Percentiles rank a stretch among this genome's conserved stretches.
Evolutionary conservation across 352 stramenopile species (phyloP).

Genomic region (Pythium oligandrum): DNA sequence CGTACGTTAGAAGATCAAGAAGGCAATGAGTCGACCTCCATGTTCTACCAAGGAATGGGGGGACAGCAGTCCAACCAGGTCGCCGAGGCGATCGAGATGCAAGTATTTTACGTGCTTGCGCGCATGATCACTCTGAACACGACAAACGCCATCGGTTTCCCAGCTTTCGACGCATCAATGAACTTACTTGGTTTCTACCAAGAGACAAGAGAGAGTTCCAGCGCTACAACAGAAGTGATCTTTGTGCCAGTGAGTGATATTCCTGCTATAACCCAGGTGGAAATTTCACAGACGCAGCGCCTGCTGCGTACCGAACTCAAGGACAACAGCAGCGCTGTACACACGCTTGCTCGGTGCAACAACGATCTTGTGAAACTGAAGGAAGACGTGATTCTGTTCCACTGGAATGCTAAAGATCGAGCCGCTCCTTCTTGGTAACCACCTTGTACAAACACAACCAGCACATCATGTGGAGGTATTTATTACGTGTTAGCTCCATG

Average conservation of each 20-base stretch:
- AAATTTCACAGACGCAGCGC: constrained; percentile 65
- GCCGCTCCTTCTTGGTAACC: constrained; percentile 32
- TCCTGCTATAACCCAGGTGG: constrained; percentile 57
- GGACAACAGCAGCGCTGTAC: constrained; percentile 60
- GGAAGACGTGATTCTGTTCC: constrained; percentile 82
- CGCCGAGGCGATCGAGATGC: constrained; percentile 66
- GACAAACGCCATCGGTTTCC: constrained; percentile 71
- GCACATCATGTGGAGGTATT: constrained; percentile 17
- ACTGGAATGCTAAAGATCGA: constrained; percentile 78
- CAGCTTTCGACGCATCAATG: constrained; percentile 61
- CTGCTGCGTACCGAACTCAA: constrained; percentile 68
- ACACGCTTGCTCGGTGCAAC: constrained; percentile 66
- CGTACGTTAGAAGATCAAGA: constrained; percentile 71
- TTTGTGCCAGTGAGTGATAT: constrained; percentile 79
- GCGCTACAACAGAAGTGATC: constrained; percentile 61
- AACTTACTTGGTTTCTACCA: constrained; percentile 83
- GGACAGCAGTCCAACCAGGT: constrained; percentile 34
- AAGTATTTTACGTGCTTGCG: constrained; percentile 78
- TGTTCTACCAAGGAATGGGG: constrained; percentile 60
- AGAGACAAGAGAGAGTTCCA: constrained; percentile 55
- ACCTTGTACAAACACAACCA: constrained; percentile 26
- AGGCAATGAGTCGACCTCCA: constrained; percentile 32
- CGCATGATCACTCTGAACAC: constrained; percentile 69
- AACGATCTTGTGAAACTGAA: constrained; percentile 84
- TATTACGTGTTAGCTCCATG: constrained; percentile 1